Evolutionary conservation across 1,284 basidiomycete species (phyloP).

Genomic region (Leccinum pachyderme): DNA sequence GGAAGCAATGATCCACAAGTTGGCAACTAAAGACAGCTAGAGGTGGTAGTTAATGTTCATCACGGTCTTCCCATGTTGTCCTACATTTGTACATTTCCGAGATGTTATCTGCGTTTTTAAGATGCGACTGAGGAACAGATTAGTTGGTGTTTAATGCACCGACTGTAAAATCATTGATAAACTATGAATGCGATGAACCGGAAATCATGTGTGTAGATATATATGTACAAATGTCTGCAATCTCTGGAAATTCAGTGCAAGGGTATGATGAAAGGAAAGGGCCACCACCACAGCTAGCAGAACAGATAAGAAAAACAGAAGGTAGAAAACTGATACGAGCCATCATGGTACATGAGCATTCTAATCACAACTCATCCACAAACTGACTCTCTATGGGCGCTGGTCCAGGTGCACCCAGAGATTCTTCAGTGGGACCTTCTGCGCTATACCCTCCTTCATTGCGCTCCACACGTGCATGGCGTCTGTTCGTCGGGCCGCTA

Average conservation of each 20-base stretch:
- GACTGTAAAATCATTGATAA: background rate
- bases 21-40: background rate
- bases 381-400: slow-evolving; percentile 44
- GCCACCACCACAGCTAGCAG: background rate
- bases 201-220: background rate
- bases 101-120: background rate
- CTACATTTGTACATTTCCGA: background rate
- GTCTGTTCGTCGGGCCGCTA: slow-evolving; percentile 20
- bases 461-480: slow-evolving; percentile 5
- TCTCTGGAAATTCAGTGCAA: background rate
- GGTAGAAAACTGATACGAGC: background rate
- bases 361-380: slow-evolving; percentile 31
- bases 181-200: background rate
- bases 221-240: background rate
- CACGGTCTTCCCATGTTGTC: background rate
- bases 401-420: slow-evolving; percentile 30
- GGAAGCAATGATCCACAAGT: background rate
- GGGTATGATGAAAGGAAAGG: background rate
- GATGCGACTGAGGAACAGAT: background rate
- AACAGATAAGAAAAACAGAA: background rate
- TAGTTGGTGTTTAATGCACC: background rate
- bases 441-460: slow-evolving; percentile 11
- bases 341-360: background rate
- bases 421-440: slow-evolving; percentile 12
- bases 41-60: background rate